Base-by-base conservation (phyloP, 176 grass and related monocot genomes). In the Hsuehochloa calcarea region DNA sequence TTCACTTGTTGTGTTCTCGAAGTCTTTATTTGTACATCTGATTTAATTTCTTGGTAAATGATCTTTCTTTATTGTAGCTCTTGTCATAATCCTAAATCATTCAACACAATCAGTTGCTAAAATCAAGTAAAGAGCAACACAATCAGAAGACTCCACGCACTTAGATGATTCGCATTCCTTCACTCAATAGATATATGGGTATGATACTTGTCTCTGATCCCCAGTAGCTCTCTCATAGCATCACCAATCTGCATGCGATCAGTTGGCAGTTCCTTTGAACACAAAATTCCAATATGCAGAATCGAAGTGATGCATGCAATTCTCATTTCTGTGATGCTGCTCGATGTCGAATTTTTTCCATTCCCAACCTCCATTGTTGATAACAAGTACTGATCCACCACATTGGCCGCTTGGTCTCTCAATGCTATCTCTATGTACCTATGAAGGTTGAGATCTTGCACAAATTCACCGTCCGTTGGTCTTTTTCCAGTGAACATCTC, bases 401-500 rank as follows among this genome's bases (percentile, higher is more conserved):
- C 23, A 38, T 70, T 20, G 51, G 16, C 22, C 3, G 34, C 51
- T 71, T 58, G n/a, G 9, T 71, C n/a, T 58, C 29, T 41, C 16
- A 82, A 3, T 20, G 66, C 35, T 25, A 7, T 43, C 13, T 70
- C 37, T 3, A 70, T 9, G 20, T 59, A 59, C 4, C 8, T 58
- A 58, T 70, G 51, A 3, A 82, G 51, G 51, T 44, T 82, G 10
- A 56, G 35, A 58, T 69, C 80, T 59, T 82, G n/a, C 38, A 11
- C 14, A 59, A 82, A 71, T 4, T 82, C 66, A 31, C 12, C 16
- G 13, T 71, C 66, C 23, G 80, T 71, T 59, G 80, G 80, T 26
- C 80, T 82, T 82, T 70, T 82, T 14, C 80, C 67, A 43, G 80
- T 82, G 80, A 82, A 59, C 66, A 82, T 59, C 66, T 82, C 79